A percentile compares a stretch with the other conserved stretches of the same genome.
Conservation (phyloP, 225 moss, liverwort and hornwort genomes). For the Pseudisothecium myosuroides region DNA sequence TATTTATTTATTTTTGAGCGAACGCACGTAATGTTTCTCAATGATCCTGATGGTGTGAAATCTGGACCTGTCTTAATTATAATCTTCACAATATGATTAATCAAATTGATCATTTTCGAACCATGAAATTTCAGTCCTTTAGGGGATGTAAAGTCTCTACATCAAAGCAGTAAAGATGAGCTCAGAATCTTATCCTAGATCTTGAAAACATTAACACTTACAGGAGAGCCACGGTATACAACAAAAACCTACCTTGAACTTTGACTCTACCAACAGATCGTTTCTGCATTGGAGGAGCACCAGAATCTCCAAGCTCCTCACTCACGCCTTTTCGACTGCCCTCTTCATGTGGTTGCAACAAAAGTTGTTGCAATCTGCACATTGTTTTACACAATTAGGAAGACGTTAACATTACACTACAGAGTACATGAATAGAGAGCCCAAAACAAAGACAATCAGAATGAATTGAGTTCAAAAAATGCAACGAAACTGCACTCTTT, state of each 20-base stretch:
- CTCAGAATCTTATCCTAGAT: background rate
- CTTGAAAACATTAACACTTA: background rate
- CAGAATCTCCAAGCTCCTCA: slow-evolving; percentile 47
- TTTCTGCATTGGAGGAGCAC: slow-evolving; percentile 58
- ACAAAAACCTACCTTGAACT: slow-evolving; percentile 57
- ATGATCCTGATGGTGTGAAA: background rate
- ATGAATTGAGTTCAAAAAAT: background rate
- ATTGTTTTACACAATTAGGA: background rate
- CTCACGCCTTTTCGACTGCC: slow-evolving; percentile 43
- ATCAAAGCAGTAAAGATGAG: background rate
- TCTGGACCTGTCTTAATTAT: background rate
- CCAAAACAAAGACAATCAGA: background rate
- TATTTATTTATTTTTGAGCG: background rate
- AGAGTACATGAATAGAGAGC: background rate
- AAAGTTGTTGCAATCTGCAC: slow-evolving; percentile 74
- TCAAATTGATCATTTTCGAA: too few species aligned
- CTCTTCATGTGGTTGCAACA: slow-evolving; percentile 78
- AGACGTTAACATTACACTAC: background rate
- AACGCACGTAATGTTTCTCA: background rate
- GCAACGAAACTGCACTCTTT: background rate
- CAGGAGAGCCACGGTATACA: background rate
- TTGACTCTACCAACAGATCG: slow-evolving; percentile 76
- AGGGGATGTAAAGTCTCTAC: background rate
- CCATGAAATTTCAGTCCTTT: background rate
- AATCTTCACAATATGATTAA: background rate